Evolutionary conservation across 208 protist genomes (phyloP), one percentile per base, ranked within the genome.

Genomic region (Acanthamoeba healyi): DNA sequence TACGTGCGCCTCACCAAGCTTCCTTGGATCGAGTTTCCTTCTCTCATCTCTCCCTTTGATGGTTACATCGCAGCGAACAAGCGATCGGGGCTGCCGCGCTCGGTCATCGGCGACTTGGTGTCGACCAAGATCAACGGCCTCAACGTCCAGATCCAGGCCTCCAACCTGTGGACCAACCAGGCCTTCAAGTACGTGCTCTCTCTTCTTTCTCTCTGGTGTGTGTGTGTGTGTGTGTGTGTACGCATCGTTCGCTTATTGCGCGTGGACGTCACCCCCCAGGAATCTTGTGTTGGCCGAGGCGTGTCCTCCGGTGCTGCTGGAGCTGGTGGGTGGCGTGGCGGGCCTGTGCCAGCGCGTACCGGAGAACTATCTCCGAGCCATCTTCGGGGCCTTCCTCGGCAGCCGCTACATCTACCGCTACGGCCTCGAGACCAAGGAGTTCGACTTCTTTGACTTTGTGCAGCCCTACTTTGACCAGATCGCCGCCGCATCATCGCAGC

Each of bases 311-410:
- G 34, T 96, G n/a, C 95, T 98, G 38, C 94, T 98, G 74, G 94
- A 97, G 82, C 95, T 98, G 61, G 95, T 98, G 22, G 67, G 67
- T 9, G 96, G 97, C 44, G 79, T 99, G 29, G 97, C 99, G 61
- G 93, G 95, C 38, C 95, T 99, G 77, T 94, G 98, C 86, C 42
- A 98, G 95, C 97, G 98, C 63, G 98, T 99, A 36, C 98, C 98
- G 42, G 95, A 98, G 77, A 97, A 95, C 79, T 99, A 99, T 95
- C 97, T 99, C 79, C 96, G 98, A 65, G 98, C 98, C 89, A 99
- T 99, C 86, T 98, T 98, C 94, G 97, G 97, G 79, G 97, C 98
- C 95, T 99, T 97, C 96, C 96, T 99, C 22, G 98, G 98, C 86
- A 97, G 97, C 40, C 94, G 97, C 94, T 99, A 99, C 96, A 98